Conservation (phyloP, 441 rosid species). For the Sinapis alba region DNA sequence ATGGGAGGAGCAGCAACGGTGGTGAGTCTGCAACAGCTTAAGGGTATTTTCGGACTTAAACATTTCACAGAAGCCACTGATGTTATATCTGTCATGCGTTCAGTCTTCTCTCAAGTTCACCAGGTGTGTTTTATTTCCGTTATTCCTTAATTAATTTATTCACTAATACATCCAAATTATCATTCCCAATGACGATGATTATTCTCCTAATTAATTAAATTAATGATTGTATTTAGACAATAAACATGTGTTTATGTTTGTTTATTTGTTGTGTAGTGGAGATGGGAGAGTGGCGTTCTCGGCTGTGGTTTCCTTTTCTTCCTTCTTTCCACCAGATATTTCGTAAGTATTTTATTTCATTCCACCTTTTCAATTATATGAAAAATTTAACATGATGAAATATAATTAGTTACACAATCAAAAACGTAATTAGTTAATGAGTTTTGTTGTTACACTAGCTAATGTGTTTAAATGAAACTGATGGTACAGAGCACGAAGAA, state of each 20-base stretch:
- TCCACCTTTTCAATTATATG: too few species aligned
- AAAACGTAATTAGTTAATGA: not conserved
- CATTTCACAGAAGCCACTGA: constrained; percentile 83
- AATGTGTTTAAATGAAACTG: constrained; percentile 4
- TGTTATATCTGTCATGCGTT: constrained; percentile 73
- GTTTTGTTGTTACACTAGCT: not conserved
- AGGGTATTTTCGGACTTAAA: constrained; percentile 80
- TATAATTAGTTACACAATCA: not conserved
- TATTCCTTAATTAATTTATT: not conserved
- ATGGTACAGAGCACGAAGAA: constrained; percentile 65
- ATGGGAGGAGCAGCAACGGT: constrained; percentile 99
- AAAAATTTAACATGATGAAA: not conserved
- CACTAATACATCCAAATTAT: constrained; percentile 14
- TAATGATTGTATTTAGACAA: not conserved
- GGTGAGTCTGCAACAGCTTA: constrained; percentile 84
- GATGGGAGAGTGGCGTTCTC: constrained; percentile 93
- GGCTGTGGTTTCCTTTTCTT: constrained; percentile 85
- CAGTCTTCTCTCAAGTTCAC: constrained; percentile 79
- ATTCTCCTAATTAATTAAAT: not conserved
- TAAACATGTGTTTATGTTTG: constrained; percentile 21
- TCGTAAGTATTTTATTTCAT: too few species aligned
- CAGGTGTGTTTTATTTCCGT: constrained; percentile 46
- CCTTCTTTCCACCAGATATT: constrained; percentile 67
- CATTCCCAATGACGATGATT: constrained; percentile 6
- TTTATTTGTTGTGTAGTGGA: constrained; percentile 65